Conservation (phyloP, 495 filamentous ascomycete genomes). For the Bathelium albidoporum region DNA sequence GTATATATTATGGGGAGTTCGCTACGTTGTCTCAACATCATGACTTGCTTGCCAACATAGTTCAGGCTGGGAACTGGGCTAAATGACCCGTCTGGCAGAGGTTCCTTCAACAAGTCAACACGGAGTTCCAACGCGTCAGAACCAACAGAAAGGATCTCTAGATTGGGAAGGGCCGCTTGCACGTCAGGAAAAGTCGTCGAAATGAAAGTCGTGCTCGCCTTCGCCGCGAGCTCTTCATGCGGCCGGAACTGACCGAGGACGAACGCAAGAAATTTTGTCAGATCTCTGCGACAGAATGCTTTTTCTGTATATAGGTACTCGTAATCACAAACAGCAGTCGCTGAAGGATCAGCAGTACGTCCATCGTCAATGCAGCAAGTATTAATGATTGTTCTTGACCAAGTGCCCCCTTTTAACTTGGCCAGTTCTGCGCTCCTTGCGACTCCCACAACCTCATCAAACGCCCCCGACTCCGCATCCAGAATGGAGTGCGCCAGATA, state of each 20-base stretch:
- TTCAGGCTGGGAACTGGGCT: constrained; percentile 61
- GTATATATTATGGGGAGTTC: constrained; percentile 83
- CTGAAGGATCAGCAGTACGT: constrained; percentile 51
- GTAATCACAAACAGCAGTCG: constrained; percentile 61
- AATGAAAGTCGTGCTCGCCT: constrained; percentile 68
- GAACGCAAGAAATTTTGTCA: constrained; percentile 66
- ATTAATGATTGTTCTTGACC: constrained; percentile 45
- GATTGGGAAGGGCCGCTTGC: constrained; percentile 67
- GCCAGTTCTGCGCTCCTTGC: constrained; percentile 10
- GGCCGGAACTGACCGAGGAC: constrained; percentile 64
- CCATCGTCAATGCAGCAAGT: constrained; percentile 61
- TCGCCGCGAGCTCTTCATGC: constrained; percentile 63
- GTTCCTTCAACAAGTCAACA: constrained; percentile 71
- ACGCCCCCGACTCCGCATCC: constrained; percentile 14
- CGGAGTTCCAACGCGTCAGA: constrained; percentile 75
- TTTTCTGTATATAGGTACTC: constrained; percentile 69
- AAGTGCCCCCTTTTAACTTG: constrained; percentile 14
- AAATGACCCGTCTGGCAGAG: constrained; percentile 44
- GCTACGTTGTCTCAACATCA: constrained; percentile 69
- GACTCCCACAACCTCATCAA: constrained; percentile 23
- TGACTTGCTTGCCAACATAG: constrained; percentile 76
- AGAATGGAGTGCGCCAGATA: constrained; percentile 16
- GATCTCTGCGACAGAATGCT: constrained; percentile 62
- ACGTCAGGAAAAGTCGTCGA: constrained; percentile 82
- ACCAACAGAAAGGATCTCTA: constrained; percentile 76